phyloP scores from a whole-genome alignment of 148 eudicot genomes.

The Beta vulgaris region DNA sequence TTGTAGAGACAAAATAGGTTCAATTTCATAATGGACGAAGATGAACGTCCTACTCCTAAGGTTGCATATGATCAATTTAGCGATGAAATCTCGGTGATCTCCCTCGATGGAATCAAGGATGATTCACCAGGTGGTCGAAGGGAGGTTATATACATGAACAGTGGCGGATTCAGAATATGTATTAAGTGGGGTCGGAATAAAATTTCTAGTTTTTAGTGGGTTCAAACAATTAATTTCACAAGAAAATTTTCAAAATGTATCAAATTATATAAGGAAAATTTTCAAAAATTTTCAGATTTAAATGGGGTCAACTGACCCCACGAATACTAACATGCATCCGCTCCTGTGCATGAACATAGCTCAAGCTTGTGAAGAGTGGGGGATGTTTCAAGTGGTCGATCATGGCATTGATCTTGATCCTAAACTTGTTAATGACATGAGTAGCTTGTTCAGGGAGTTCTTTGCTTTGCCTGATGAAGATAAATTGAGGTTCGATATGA shows the following conservation, averaged over 20 bases:
- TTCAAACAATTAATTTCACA: too few species aligned
- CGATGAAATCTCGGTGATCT: conserved; percentile 55
- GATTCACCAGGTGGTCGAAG: conserved; percentile 22
- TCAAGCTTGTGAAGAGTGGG: conserved; percentile 68
- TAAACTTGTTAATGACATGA: conserved; percentile 41
- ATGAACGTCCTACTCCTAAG: conserved; percentile 65
- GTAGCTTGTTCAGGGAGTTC: conserved; percentile 41
- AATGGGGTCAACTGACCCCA: too few species aligned
- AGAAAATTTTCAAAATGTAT: too few species aligned
- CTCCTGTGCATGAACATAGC: conserved; percentile 50
- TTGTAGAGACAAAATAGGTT: conserved; percentile 38
- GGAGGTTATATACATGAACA: conserved; percentile 37
- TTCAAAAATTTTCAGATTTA: too few species aligned
- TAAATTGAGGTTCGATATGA: conserved; percentile 57
- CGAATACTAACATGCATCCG: too few species aligned
- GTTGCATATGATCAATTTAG: conserved; percentile 60
- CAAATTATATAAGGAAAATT: too few species aligned
- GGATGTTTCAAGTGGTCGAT: conserved; percentile 66
- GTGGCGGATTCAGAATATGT: too few species aligned
- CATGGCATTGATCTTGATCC: conserved; percentile 59
- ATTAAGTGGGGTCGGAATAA: too few species aligned
- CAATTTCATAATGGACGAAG: conserved; percentile 56
- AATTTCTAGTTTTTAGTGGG: too few species aligned
- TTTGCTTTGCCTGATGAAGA: conserved; percentile 57
- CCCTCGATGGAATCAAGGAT: conserved; percentile 53